Percentiles rank a stretch among this genome's conserved stretches.
phyloP scores from a whole-genome alignment of 805 yeast species.

The Starmerella geochares region DNA sequence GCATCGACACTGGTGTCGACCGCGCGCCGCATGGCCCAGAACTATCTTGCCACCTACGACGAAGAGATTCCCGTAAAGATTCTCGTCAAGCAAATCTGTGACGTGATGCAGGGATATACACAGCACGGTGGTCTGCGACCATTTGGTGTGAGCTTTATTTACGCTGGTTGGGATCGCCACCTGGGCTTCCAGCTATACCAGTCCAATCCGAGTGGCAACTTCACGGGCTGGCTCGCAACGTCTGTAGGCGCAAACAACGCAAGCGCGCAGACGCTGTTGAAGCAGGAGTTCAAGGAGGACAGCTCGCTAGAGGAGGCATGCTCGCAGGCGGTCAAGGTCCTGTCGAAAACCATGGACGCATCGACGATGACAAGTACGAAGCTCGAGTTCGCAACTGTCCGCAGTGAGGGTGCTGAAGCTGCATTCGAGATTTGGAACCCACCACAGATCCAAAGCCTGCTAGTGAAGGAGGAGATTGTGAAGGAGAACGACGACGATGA shows the following conservation, averaged over 20 bases:
- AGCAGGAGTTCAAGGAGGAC: constrained; percentile 88
- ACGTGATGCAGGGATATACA: constrained; percentile 93
- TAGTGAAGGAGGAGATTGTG: constrained; percentile 44
- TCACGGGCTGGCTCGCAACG: constrained; percentile 97
- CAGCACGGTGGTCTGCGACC: constrained; percentile 99
- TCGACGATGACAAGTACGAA: constrained; percentile 78
- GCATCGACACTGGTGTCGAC: constrained; percentile 81
- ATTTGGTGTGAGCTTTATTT: constrained; percentile 90
- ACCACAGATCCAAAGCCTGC: constrained; percentile 59
- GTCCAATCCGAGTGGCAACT: constrained; percentile 94
- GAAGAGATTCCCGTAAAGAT: constrained; percentile 91
- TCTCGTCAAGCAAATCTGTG: constrained; percentile 79
- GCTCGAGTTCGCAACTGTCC: constrained; percentile 72
- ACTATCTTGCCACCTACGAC: constrained; percentile 72
- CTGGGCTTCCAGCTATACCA: constrained; percentile 87
- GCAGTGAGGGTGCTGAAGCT: constrained; percentile 35
- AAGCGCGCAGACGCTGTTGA: constrained; percentile 89
- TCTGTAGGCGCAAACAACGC: constrained; percentile 92
- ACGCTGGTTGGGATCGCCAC: constrained; percentile 89
- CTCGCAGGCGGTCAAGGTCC: constrained; percentile 78
- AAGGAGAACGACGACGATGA: constrained; percentile 10
- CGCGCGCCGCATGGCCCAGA: constrained; percentile 79
- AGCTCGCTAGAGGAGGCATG: constrained; percentile 58
- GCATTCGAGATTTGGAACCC: constrained; percentile 71
- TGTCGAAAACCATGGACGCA: constrained; percentile 88